Conservation (phyloP, 2,329 filamentous ascomycete genomes). For the Penicillium janthinellum region DNA sequence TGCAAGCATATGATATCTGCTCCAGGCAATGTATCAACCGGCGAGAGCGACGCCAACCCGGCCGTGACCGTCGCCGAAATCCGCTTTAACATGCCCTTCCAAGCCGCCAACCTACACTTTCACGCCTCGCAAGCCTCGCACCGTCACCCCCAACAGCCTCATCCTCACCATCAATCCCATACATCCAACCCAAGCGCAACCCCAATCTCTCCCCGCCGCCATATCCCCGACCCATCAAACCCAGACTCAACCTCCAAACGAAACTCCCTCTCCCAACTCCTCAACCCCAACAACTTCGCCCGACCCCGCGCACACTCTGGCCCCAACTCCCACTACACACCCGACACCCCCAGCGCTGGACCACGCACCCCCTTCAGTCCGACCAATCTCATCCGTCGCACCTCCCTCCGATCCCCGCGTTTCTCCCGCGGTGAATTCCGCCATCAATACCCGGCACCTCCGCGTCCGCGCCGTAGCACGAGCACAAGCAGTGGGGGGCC, state of each 20-base stretch:
- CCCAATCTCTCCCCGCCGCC: background rate
- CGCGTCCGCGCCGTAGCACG: constrained; percentile 14
- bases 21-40: constrained; percentile 25
- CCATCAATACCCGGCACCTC: constrained; percentile 33
- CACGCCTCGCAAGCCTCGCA: constrained; percentile 14
- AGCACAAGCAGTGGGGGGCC: constrained; percentile 25
- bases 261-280: constrained; percentile 32
- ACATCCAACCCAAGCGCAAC: constrained; percentile 10
- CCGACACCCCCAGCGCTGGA: constrained; percentile 2
- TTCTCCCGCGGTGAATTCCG: constrained; percentile 19
- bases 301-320: constrained; percentile 33
- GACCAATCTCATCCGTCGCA: constrained; percentile 32
- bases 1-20: constrained; percentile 69
- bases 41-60: constrained; percentile 29
- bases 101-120: constrained; percentile 38
- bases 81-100: constrained; percentile 80
- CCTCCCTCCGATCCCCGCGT: constrained; percentile 27
- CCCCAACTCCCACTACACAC: constrained; percentile 21
- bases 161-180: constrained; percentile 24
- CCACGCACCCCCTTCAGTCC: constrained; percentile 33
- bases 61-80: constrained; percentile 73
- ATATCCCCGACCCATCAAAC: constrained; percentile 13
- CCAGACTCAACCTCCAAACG: constrained; percentile 30
- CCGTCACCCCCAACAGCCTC: background rate
- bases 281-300: constrained; percentile 33